A percentile compares a stretch with the other conserved stretches of the same genome.
These are phyloP conservation scores for Dendrobium catenatum DNA, from an alignment of 106 monocot species.

Conservation along the genomic window DNA sequence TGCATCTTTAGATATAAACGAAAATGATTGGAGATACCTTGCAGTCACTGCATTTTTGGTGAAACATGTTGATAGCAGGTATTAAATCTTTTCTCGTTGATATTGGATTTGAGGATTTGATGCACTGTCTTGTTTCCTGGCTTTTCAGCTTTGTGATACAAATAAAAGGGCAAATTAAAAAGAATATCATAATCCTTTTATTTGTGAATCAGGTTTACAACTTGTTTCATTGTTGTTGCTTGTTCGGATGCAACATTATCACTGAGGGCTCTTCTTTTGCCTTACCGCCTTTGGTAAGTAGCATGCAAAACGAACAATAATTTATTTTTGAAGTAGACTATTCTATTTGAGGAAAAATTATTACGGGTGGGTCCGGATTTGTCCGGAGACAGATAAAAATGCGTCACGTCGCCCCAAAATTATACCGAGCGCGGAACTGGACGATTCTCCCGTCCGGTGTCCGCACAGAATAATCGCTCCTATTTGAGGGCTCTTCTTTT, in stretches of 20 bases:
- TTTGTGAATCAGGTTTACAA: conserved; percentile 40
- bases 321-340: background rate
- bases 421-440: no score
- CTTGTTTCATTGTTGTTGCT: conserved; percentile 87
- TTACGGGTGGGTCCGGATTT: no score
- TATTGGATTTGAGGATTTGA: background rate
- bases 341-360: conserved; percentile 13
- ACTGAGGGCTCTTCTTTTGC: conserved; percentile 76
- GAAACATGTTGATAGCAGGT: conserved; percentile 46
- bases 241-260: conserved; percentile 87
- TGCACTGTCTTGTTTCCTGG: background rate
- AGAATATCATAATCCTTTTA: background rate
- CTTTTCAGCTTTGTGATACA: background rate
- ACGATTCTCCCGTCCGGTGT: background rate
- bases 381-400: no score
- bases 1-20: conserved; percentile 28
- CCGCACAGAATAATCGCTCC: no score
- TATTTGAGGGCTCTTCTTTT: conserved; percentile 67
- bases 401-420: no score
- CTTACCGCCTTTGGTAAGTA: conserved; percentile 73
- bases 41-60: conserved; percentile 91
- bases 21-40: conserved; percentile 98
- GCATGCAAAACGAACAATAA: background rate
- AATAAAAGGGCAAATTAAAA: background rate
- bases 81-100: background rate